Conservation (phyloP, 352 stramenopile species). For the Plasmopara viticola region DNA sequence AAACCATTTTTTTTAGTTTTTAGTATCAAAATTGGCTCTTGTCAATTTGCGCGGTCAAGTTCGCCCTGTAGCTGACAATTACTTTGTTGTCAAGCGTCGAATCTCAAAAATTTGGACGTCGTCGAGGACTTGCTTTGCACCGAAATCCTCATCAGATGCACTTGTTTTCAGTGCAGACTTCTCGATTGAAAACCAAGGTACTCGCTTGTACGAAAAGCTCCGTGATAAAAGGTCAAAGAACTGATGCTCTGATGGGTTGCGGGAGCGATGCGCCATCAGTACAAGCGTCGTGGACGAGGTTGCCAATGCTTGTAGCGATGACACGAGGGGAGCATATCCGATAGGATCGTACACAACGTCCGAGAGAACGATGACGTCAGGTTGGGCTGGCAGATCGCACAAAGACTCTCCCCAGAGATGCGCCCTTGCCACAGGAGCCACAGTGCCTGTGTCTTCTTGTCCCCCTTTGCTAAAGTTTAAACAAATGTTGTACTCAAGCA, state of each 20-base stretch:
- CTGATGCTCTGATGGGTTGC: conserved; percentile 75
- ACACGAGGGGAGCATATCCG: conserved; percentile 59
- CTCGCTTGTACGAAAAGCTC: conserved; percentile 37
- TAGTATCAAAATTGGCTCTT: too few species aligned
- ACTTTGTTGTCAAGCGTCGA: conserved; percentile 18
- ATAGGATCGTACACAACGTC: conserved; percentile 80
- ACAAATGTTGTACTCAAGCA: conserved; percentile 72
- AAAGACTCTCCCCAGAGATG: conserved; percentile 56
- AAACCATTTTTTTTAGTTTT: not conserved
- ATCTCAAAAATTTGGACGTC: conserved; percentile 74
- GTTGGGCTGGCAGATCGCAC: conserved; percentile 27
- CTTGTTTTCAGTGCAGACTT: conserved; percentile 10
- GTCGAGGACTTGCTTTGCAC: conserved; percentile 32
- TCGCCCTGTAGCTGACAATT: conserved; percentile 1
- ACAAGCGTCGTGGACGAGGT: conserved; percentile 33
- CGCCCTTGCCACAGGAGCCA: conserved; percentile 18
- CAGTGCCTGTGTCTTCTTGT: conserved; percentile 12
- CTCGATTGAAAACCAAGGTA: conserved; percentile 37
- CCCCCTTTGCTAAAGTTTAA: conserved; percentile 40
- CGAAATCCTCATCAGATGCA: conserved; percentile 9
- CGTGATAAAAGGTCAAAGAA: conserved; percentile 62
- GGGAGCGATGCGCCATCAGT: conserved; percentile 71
- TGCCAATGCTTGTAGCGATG: conserved; percentile 43
- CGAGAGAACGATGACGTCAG: conserved; percentile 67
- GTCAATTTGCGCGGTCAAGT: not conserved